Conservation (phyloP, 805 yeast species). For the Jamesozyma rosinii region DNA sequence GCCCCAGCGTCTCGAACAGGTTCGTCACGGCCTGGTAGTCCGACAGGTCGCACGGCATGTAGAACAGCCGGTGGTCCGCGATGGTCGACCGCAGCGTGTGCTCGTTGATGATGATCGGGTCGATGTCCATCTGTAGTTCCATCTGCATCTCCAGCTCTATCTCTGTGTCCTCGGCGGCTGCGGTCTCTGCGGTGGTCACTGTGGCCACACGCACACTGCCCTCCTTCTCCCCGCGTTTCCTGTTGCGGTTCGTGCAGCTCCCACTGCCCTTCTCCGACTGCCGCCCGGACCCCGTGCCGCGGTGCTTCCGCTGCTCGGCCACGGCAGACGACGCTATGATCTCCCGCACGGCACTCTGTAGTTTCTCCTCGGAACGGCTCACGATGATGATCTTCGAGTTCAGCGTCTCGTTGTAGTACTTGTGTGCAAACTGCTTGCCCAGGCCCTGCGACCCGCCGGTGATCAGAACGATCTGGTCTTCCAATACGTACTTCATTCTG, state of each 20-base stretch:
- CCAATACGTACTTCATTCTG: constrained; percentile 25
- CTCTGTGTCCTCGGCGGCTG: neutral
- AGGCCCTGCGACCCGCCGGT: constrained; percentile 94
- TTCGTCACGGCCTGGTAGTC: constrained; percentile 40
- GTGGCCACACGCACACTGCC: neutral
- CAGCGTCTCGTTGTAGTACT: constrained; percentile 34
- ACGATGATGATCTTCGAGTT: constrained; percentile 65
- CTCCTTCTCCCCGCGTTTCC: neutral
- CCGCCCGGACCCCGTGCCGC: neutral
- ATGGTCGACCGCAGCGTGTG: neutral
- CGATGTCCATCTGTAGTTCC: neutral
- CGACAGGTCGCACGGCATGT: constrained; percentile 58
- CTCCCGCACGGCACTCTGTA: constrained; percentile 40
- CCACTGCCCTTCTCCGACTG: constrained; percentile 8
- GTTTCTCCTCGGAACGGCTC: constrained; percentile 62
- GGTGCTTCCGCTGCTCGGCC: constrained; percentile 2
- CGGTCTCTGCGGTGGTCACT: neutral
- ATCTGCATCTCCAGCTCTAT: neutral
- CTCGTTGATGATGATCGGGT: neutral
- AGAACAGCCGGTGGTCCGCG: constrained; percentile 30
- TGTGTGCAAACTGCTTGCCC: constrained; percentile 68
- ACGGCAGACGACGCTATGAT: constrained; percentile 21
- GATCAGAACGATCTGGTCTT: constrained; percentile 54
- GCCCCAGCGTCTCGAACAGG: constrained; percentile 15
- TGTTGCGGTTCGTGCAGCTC: neutral